A percentile compares a stretch with the other conserved stretches of the same genome.
These are phyloP conservation scores for Knoxia roxburghii DNA, from an alignment of 257 asterid species.

Conservation along the genomic window DNA sequence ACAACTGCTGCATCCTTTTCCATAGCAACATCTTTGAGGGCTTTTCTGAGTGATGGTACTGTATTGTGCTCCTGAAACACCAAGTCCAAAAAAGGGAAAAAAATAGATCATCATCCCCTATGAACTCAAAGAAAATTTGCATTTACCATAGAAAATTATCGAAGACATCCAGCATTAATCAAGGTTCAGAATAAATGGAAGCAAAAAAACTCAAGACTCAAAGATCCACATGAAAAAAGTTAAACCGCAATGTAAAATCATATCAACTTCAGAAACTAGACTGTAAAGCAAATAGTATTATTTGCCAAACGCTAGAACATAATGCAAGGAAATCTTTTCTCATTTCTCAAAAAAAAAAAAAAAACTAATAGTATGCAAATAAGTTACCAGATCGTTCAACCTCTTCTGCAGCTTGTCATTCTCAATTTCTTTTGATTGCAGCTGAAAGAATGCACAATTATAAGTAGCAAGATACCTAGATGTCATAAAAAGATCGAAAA, in stretches of 20 bases:
- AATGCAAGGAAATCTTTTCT: neutral
- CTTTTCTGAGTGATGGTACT: slow-evolving; percentile 80
- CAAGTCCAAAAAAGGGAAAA: slow-evolving; percentile 7
- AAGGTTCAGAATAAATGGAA: neutral
- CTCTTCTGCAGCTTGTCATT: slow-evolving; percentile 58
- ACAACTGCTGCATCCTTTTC: slow-evolving; percentile 99
- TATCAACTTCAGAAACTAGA: neutral
- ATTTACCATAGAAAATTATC: neutral
- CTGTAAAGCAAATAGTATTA: neutral
- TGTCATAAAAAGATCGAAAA: neutral
- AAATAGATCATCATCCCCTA: neutral
- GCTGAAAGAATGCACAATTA: slow-evolving; percentile 38
- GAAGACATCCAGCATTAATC: neutral
- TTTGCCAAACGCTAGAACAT: neutral
- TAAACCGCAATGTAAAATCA: neutral
- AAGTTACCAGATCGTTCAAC: slow-evolving; percentile 74
- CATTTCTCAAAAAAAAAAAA: neutral
- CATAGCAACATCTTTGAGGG: slow-evolving; percentile 95
- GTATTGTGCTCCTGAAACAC: slow-evolving; percentile 74
- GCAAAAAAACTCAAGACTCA: neutral
- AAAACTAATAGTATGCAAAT: neutral
- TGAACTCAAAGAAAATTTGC: neutral
- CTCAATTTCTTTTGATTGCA: slow-evolving; percentile 59
- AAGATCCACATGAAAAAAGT: neutral
- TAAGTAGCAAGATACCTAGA: slow-evolving; percentile 10